Conservation (phyloP, 441 rosid species). For the Aleurites moluccanus region DNA sequence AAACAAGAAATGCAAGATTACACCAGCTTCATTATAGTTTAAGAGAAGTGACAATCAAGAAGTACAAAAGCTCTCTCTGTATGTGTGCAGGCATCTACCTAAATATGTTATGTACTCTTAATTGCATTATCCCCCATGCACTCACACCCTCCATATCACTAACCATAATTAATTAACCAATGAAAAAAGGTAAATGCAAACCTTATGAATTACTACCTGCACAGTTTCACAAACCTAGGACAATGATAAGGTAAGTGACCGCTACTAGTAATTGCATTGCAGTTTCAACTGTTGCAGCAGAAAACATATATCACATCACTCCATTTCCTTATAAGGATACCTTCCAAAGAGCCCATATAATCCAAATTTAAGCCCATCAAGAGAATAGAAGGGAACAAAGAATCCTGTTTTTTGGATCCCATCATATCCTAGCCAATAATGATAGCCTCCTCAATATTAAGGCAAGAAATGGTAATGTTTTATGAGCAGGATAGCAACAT, state of each 20-base stretch:
- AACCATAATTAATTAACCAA: no score
- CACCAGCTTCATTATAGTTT: background rate
- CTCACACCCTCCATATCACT: no score
- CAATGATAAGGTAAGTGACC: no score
- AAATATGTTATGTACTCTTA: no score
- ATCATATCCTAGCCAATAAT: background rate
- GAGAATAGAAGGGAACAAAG: background rate
- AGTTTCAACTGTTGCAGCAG: background rate
- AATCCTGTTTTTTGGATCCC: background rate
- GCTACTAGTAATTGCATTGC: no score
- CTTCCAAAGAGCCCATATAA: background rate
- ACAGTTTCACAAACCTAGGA: no score
- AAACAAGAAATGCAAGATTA: background rate
- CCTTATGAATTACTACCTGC: no score
- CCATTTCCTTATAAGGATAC: background rate
- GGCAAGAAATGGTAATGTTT: background rate
- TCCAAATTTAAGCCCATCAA: background rate
- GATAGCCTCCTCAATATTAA: background rate
- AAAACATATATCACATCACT: background rate
- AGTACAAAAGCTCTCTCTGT: background rate
- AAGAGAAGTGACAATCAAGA: background rate
- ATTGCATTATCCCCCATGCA: background rate
- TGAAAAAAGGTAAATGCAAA: no score
- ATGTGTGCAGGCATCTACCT: background rate
- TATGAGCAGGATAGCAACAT: background rate